Evolutionary conservation across 208 protist genomes (phyloP).

Genomic region (Trypanosoma scelopori): DNA sequence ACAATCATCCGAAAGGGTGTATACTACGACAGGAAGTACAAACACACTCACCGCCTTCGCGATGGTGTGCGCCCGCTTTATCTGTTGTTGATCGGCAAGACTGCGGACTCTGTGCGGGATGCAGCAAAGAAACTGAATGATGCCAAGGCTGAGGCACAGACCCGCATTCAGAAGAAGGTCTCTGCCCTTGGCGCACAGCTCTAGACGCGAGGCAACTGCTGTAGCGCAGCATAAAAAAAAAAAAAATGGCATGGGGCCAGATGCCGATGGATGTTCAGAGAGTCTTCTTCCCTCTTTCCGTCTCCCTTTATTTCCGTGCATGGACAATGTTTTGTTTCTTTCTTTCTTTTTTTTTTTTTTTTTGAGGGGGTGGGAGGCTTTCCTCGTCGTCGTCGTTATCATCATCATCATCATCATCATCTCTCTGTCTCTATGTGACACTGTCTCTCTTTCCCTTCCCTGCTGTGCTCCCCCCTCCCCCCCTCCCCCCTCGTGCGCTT

Average conservation of each 20-base stretch:
- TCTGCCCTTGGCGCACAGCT: conserved; percentile 58
- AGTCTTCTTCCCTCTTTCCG: not conserved
- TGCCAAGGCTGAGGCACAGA: conserved; percentile 54
- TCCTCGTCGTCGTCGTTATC: not conserved
- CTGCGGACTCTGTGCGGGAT: conserved; percentile 63
- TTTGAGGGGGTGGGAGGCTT: no score
- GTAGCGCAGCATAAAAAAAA: not conserved
- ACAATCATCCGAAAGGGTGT: conserved; percentile 83
- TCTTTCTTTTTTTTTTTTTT: no score
- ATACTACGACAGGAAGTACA: conserved; percentile 76
- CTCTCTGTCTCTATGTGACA: conserved; percentile 10
- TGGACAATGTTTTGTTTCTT: conserved; percentile 7
- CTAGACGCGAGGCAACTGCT: not conserved
- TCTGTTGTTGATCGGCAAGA: conserved; percentile 70
- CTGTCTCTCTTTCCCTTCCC: not conserved
- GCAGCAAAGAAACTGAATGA: conserved; percentile 66
- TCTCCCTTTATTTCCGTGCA: conserved; percentile 3
- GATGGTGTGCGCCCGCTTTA: conserved; percentile 82
- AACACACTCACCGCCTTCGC: conserved; percentile 72
- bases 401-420: not conserved
- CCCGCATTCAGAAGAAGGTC: conserved; percentile 42
- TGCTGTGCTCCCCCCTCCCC: not conserved
- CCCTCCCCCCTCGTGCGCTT: conserved; percentile 20
- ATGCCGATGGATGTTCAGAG: not conserved
- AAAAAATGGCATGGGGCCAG: not conserved